phyloP scores from a whole-genome alignment of 352 stramenopile genomes.

The Globisporangium uncinulatum region DNA sequence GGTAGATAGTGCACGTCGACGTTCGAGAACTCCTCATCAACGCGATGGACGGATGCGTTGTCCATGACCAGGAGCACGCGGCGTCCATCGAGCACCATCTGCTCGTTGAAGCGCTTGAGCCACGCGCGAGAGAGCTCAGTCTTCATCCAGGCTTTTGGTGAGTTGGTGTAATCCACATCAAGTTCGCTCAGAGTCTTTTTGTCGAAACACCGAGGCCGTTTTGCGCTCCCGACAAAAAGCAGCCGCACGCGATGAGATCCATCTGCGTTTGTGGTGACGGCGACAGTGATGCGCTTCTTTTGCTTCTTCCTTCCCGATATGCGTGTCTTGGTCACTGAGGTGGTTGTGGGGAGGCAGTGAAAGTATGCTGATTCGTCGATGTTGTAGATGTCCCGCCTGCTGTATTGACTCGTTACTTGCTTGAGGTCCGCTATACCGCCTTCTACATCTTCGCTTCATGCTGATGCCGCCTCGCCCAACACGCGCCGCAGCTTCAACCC shows the following conservation, averaged over 20 bases:
- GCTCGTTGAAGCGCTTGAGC: no score
- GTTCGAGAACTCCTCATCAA: not conserved
- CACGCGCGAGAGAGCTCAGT: no score
- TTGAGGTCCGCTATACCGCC: not conserved
- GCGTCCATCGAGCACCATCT: not conserved
- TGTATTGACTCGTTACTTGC: not conserved
- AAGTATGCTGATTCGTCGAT: not conserved
- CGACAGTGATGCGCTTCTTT: not conserved
- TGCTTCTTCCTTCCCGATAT: not conserved
- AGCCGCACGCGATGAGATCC: not conserved
- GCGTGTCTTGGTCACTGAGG: not conserved
- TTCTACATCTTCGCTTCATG: not conserved
- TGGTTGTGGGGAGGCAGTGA: not conserved
- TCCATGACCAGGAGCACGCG: not conserved
- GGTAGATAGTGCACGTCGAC: not conserved
- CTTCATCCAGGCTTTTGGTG: not conserved
- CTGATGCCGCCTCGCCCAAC: not conserved
- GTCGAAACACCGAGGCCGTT: not conserved
- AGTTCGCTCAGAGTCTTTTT: not conserved
- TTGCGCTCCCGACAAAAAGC: not conserved
- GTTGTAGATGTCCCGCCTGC: not conserved
- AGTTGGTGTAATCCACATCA: constrained; percentile 1
- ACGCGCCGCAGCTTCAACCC: not conserved
- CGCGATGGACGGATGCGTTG: not conserved
- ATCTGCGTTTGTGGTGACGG: not conserved